Conservation (phyloP, 2,329 filamentous ascomycete genomes). For the Pestalotiopsis sp. region DNA sequence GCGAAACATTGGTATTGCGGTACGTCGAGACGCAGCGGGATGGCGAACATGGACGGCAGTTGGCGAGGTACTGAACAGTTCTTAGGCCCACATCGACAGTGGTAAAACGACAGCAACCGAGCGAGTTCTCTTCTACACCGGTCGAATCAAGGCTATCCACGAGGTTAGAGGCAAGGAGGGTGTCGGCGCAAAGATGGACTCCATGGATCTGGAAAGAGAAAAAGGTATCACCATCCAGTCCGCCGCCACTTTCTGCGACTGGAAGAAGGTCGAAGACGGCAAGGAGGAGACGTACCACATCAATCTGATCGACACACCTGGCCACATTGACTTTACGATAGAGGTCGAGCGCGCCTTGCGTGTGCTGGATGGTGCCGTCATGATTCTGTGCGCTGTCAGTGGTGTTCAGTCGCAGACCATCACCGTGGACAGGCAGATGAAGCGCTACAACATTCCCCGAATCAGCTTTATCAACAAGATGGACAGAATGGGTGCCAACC, state of each 20-base stretch:
- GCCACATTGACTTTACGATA: conserved; percentile 99
- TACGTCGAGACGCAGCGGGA: conserved; percentile 43
- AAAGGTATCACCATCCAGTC: conserved; percentile 99
- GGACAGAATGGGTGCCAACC: conserved; percentile 98
- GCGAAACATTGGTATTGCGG: conserved; percentile 97
- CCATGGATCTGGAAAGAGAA: conserved; percentile 97
- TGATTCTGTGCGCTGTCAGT: conserved; percentile 97
- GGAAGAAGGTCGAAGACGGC: conserved; percentile 83
- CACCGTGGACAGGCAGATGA: conserved; percentile 98
- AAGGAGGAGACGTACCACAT: conserved; percentile 92
- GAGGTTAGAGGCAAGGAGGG: conserved; percentile 94
- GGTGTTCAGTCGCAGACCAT: conserved; percentile 98
- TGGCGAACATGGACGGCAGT: conserved; percentile 15
- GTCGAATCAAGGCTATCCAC: conserved; percentile 94
- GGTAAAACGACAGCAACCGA: conserved; percentile 97
- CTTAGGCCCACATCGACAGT: conserved; percentile 92
- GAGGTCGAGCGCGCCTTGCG: conserved; percentile 95
- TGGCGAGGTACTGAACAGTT: neutral
- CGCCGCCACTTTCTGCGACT: conserved; percentile 96
- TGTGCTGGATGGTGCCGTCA: conserved; percentile 94
- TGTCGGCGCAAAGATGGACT: conserved; percentile 99
- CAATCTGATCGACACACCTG: conserved; percentile 98
- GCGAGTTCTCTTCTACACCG: conserved; percentile 96
- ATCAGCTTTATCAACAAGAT: conserved; percentile 99
- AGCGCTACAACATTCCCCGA: conserved; percentile 93